These are phyloP conservation scores for Gyromitra esculenta DNA, from an alignment of 2,329 filamentous ascomycete species.

Conservation along the genomic window DNA sequence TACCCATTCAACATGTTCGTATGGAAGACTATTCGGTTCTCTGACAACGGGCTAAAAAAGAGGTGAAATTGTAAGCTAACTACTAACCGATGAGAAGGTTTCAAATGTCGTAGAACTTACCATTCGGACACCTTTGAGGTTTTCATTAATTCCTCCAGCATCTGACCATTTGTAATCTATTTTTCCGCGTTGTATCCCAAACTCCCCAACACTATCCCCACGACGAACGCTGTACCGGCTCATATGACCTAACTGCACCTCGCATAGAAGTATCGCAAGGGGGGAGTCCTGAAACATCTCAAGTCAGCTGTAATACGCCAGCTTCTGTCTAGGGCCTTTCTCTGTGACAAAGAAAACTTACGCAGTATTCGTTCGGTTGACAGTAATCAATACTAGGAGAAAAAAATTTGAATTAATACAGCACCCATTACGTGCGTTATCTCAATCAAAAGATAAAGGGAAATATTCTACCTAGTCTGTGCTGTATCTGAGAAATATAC, in stretches of 20 bases:
- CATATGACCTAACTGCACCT: conserved; percentile 32
- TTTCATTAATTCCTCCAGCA: conserved; percentile 1
- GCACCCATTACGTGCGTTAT: background rate
- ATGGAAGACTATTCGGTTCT: background rate
- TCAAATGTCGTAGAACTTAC: conserved; percentile 17
- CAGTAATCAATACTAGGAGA: background rate
- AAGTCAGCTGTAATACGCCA: background rate
- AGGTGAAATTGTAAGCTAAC: background rate
- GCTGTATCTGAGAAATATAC: conserved; percentile 39
- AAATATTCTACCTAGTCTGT: background rate
- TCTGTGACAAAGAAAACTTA: background rate
- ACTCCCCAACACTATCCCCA: background rate
- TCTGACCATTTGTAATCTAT: conserved; percentile 19
- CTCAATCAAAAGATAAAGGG: background rate
- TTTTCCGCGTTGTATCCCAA: background rate
- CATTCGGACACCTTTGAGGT: conserved; percentile 35
- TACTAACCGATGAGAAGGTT: background rate
- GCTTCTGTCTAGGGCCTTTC: background rate
- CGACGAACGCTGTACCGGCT: background rate
- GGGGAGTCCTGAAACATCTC: background rate
- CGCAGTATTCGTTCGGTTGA: background rate
- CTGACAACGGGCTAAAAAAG: conserved; percentile 23
- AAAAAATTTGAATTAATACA: background rate
- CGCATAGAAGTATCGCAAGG: conserved; percentile 26
- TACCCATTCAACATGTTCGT: conserved; percentile 21